These are phyloP conservation scores for Claviceps cyperi DNA, from an alignment of 2,329 filamentous ascomycete species.

Conservation along the genomic window DNA sequence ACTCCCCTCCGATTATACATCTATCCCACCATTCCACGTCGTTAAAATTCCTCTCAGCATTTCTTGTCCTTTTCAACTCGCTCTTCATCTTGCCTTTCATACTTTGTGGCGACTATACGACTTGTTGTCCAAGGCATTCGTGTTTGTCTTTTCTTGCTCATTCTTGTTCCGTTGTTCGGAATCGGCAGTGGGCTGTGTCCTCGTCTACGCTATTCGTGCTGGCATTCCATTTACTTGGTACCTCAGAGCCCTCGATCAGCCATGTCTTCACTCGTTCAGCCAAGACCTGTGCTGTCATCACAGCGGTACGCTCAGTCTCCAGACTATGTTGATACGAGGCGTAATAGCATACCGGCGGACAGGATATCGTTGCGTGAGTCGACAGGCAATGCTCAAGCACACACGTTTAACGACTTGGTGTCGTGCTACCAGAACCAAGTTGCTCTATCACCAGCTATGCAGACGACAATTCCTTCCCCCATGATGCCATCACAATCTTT, in stretches of 20 bases:
- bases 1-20: slow-evolving; percentile 23
- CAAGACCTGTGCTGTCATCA: slow-evolving; percentile 33
- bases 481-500: slow-evolving; percentile 36
- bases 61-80: slow-evolving; percentile 24
- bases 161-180: neutral
- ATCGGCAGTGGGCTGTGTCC: slow-evolving; percentile 12
- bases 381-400: slow-evolving; percentile 35
- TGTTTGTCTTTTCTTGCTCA: neutral
- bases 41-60: slow-evolving; percentile 29
- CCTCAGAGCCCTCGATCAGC: slow-evolving; percentile 2
- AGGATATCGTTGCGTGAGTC: slow-evolving; percentile 37
- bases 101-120: slow-evolving; percentile 14
- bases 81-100: slow-evolving; percentile 15
- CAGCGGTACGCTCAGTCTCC: slow-evolving; percentile 34
- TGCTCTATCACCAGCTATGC: slow-evolving; percentile 28
- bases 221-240: slow-evolving; percentile 19
- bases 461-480: slow-evolving; percentile 35
- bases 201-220: slow-evolving; percentile 13
- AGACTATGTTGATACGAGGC: slow-evolving; percentile 32
- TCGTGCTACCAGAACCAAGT: slow-evolving; percentile 30
- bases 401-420: slow-evolving; percentile 25
- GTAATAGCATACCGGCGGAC: slow-evolving; percentile 20
- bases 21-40: slow-evolving; percentile 28
- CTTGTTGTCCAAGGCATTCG: slow-evolving; percentile 11
- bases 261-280: slow-evolving; percentile 27